A percentile compares a stretch with the other conserved stretches of the same genome.
phyloP scores from a whole-genome alignment of 148 eudicot species.

The Silene latifolia region DNA sequence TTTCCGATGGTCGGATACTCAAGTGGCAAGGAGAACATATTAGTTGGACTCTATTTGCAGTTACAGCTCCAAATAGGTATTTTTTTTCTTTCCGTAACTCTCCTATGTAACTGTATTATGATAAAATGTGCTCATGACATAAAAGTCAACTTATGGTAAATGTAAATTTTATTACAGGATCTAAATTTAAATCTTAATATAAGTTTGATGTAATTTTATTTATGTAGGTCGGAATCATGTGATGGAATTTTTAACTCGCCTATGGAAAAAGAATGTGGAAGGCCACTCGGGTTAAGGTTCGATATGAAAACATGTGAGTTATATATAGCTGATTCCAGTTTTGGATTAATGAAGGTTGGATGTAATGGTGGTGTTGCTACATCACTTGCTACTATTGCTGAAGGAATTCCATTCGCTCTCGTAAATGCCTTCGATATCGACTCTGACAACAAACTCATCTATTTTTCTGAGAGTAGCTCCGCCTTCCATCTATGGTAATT shows the following conservation, averaged over 20 bases:
- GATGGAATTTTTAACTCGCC: slow-evolving; percentile 6
- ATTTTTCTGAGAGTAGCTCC: slow-evolving; percentile 24
- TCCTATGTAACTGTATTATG: too few species aligned
- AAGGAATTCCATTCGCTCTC: slow-evolving; percentile 22
- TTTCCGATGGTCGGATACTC: slow-evolving; percentile 27
- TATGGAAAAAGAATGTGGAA: slow-evolving; percentile 16
- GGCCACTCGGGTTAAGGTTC: slow-evolving; percentile 26
- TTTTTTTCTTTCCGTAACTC: background rate
- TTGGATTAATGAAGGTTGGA: slow-evolving; percentile 19
- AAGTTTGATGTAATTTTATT: too few species aligned
- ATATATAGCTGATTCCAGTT: slow-evolving; percentile 21
- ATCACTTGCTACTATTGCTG: slow-evolving; percentile 6
- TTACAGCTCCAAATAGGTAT: slow-evolving; percentile 20
- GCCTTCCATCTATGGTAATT: too few species aligned
- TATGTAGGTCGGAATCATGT: slow-evolving; percentile 7
- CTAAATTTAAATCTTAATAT: too few species aligned
- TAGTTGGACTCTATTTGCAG: slow-evolving; percentile 19
- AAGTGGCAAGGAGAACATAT: slow-evolving; percentile 8
- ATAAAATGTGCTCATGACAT: too few species aligned
- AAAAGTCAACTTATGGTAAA: too few species aligned
- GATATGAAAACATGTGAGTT: slow-evolving; percentile 18
- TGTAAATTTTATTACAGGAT: too few species aligned
- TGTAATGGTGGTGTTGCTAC: slow-evolving; percentile 19
- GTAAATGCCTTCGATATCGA: slow-evolving; percentile 20
- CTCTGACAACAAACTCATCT: slow-evolving; percentile 1